Evolutionary conservation across 176 grass and related monocot genomes (phyloP).

Genomic region (Triticum turgidum): DNA sequence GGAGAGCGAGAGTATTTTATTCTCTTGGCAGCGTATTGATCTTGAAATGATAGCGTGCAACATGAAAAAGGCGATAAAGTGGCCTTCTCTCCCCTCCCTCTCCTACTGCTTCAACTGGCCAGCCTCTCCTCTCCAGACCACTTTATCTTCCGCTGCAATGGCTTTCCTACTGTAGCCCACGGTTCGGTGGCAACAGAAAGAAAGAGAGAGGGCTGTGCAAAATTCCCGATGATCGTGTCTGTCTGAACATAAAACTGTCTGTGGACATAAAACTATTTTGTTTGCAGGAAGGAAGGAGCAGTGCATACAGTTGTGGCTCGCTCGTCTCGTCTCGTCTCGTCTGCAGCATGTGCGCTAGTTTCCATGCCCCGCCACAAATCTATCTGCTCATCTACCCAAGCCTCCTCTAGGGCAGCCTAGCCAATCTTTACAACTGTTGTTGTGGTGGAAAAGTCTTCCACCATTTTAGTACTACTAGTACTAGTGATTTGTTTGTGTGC

Average conservation of each 20-base stretch:
- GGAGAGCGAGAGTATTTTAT: slow-evolving; percentile 53
- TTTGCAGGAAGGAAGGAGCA: neutral
- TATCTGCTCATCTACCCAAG: too few relatives aligned
- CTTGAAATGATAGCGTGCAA: slow-evolving; percentile 91
- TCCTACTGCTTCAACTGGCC: neutral
- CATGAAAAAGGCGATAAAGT: slow-evolving; percentile 96
- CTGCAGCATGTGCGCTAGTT: neutral
- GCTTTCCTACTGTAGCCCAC: slow-evolving; percentile 15
- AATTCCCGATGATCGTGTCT: slow-evolving; percentile 28
- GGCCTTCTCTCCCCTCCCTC: slow-evolving; percentile 20
- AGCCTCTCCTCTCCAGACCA: neutral
- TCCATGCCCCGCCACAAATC: neutral
- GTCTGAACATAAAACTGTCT: neutral
- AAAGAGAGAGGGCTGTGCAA: slow-evolving; percentile 18
- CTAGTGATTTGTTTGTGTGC: neutral
- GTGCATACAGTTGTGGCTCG: neutral
- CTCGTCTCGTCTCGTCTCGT: neutral
- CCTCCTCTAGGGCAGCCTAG: neutral
- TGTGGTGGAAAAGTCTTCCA: neutral
- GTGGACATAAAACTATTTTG: slow-evolving; percentile 57
- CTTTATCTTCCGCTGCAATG: neutral
- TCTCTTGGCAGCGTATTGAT: slow-evolving; percentile 56
- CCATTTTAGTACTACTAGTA: neutral
- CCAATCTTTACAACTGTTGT: neutral
- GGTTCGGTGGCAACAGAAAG: slow-evolving; percentile 25